phyloP scores from a whole-genome alignment of 1,284 basidiomycete genomes.

The Papiliotrema fonsecae region DNA sequence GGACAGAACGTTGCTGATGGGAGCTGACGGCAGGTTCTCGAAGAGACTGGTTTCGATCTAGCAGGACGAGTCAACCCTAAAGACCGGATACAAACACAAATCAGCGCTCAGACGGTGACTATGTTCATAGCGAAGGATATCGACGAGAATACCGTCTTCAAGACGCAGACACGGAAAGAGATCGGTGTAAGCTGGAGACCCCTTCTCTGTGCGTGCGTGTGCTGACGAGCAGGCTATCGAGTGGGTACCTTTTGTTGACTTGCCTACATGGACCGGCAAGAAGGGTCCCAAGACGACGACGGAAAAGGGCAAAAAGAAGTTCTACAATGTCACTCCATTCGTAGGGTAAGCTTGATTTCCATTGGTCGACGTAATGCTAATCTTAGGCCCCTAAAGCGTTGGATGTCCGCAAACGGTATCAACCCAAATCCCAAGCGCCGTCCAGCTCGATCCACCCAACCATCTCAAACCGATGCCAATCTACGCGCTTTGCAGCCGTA shows the following conservation, averaged over 20 bases:
- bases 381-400: constrained; percentile 36
- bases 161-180: constrained; percentile 94
- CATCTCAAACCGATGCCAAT: background rate
- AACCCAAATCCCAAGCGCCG: constrained; percentile 13
- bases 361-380: background rate
- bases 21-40: constrained; percentile 62
- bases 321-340: constrained; percentile 95
- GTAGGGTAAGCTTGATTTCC: constrained; percentile 62
- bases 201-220: background rate
- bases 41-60: constrained; percentile 90
- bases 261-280: constrained; percentile 89
- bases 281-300: constrained; percentile 51
- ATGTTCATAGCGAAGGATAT: constrained; percentile 88
- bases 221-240: constrained; percentile 72
- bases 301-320: constrained; percentile 58
- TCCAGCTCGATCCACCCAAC: background rate
- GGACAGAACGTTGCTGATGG: constrained; percentile 4
- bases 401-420: constrained; percentile 30
- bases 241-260: constrained; percentile 86
- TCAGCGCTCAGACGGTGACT: constrained; percentile 83
- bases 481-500: constrained; percentile 35
- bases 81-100: constrained; percentile 78
- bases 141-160: constrained; percentile 82
- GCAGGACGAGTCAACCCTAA: constrained; percentile 62
- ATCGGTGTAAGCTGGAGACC: constrained; percentile 71